Conservation (phyloP, 805 yeast genomes). For the Metschnikowia lochheadii region DNA sequence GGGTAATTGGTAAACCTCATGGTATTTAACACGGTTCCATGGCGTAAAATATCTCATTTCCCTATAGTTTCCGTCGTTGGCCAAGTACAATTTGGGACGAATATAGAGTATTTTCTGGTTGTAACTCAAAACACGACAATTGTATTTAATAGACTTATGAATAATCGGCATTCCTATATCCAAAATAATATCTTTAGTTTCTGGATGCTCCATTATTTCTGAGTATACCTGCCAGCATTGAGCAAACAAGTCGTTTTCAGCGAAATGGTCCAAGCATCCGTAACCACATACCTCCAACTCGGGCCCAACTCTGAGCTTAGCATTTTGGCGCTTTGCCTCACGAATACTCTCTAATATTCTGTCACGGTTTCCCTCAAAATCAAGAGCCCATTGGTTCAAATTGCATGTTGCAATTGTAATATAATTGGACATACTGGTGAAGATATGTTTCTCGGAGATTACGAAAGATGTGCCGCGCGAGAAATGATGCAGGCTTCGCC, state of each 20-base stretch:
- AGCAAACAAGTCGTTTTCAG: slow-evolving; percentile 80
- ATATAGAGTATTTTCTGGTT: slow-evolving; percentile 78
- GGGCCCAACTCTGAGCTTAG: slow-evolving; percentile 90
- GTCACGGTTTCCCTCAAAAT: slow-evolving; percentile 94
- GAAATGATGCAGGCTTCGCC: background rate
- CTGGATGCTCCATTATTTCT: slow-evolving; percentile 62
- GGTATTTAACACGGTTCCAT: slow-evolving; percentile 76
- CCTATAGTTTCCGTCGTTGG: slow-evolving; percentile 96
- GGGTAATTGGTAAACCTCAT: slow-evolving; percentile 74
- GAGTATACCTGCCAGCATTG: slow-evolving; percentile 96
- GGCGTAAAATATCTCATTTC: slow-evolving; percentile 98
- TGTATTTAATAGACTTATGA: slow-evolving; percentile 84
- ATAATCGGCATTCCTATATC: slow-evolving; percentile 95
- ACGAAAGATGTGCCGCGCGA: background rate
- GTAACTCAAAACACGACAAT: slow-evolving; percentile 81
- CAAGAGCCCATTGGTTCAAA: slow-evolving; percentile 97
- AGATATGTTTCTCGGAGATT: background rate
- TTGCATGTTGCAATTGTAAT: slow-evolving; percentile 92
- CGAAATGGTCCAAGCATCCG: slow-evolving; percentile 90
- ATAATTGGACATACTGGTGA: slow-evolving; percentile 66
- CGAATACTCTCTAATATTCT: slow-evolving; percentile 78
- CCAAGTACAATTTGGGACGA: slow-evolving; percentile 88
- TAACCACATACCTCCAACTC: slow-evolving; percentile 94
- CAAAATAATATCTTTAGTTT: slow-evolving; percentile 69
- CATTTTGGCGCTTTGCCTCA: slow-evolving; percentile 71